phyloP scores from a whole-genome alignment of 345 rosid genomes.

The Hibiscus syriacus region DNA sequence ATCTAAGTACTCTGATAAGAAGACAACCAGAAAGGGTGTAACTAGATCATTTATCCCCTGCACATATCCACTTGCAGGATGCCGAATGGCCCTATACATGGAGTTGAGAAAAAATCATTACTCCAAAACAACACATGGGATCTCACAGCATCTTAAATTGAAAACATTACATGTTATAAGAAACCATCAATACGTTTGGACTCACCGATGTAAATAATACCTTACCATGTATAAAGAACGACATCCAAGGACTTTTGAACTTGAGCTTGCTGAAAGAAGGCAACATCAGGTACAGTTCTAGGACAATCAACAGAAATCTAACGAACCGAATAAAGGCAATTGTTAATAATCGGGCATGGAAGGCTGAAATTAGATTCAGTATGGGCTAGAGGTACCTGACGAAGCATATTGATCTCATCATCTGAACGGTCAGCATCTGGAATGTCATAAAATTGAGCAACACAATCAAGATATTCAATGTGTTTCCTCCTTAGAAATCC shows the following conservation, averaged over 20 bases:
- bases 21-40: constrained; percentile 91
- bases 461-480: background rate
- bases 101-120: constrained; percentile 9
- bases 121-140: constrained; percentile 3
- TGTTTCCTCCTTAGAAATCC: constrained; percentile 83
- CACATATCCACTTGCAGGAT: constrained; percentile 98
- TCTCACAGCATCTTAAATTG: background rate
- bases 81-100: constrained; percentile 85
- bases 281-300: constrained; percentile 91
- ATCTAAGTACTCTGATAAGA: constrained; percentile 84
- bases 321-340: constrained; percentile 8
- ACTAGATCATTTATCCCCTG: constrained; percentile 98
- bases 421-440: constrained; percentile 93
- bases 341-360: constrained; percentile 9
- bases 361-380: background rate
- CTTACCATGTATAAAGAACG: constrained; percentile 89
- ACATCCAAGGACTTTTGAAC: constrained; percentile 98
- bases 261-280: constrained; percentile 89
- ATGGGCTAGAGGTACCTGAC: constrained; percentile 52
- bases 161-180: background rate
- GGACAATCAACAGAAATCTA: constrained; percentile 99
- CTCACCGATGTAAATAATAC: background rate
- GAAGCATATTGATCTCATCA: constrained; percentile 97
- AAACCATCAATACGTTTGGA: background rate
- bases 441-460: constrained; percentile 19